Percentiles rank a stretch among this genome's conserved stretches.
Conservation (phyloP, 352 stramenopile genomes). For the Hyphochytrium catenoides region DNA sequence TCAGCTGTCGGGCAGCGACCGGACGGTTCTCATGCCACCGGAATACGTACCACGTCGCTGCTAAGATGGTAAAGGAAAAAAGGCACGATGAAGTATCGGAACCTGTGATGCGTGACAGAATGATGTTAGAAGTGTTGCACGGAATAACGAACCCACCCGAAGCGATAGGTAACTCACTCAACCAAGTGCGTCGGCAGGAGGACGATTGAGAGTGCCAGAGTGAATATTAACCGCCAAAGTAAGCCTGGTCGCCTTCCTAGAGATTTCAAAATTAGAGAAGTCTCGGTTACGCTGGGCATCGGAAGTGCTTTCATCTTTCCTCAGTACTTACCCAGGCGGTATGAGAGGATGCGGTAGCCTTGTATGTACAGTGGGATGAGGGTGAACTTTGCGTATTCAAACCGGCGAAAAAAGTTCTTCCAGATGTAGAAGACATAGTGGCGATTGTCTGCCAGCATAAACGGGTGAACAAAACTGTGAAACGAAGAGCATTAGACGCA, state of each 20-base stretch:
- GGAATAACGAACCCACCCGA: constrained; percentile 5
- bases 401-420: constrained; percentile 53
- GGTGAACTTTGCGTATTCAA: constrained; percentile 33
- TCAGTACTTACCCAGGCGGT: constrained; percentile 24
- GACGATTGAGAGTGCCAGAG: constrained; percentile 36
- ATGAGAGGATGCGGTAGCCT: constrained; percentile 28
- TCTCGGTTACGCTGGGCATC: background rate
- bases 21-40: constrained; percentile 1
- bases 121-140: too few relatives aligned
- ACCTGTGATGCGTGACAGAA: too few relatives aligned
- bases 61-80: constrained; percentile 51
- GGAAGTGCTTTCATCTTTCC: background rate
- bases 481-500: too few relatives aligned
- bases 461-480: constrained; percentile 59
- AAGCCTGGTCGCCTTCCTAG: constrained; percentile 17
- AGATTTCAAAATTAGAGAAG: background rate
- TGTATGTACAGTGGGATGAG: constrained; percentile 28
- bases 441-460: constrained; percentile 70
- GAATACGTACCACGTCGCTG: constrained; percentile 23
- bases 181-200: constrained; percentile 61
- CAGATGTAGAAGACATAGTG: constrained; percentile 80
- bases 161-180: constrained; percentile 26
- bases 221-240: constrained; percentile 47
- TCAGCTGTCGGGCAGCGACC: too few relatives aligned
- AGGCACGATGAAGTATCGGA: constrained; percentile 48